These are phyloP conservation scores for Leccinum sublutescens DNA, from an alignment of 768 basidiomycete species.

Conservation along the genomic window DNA sequence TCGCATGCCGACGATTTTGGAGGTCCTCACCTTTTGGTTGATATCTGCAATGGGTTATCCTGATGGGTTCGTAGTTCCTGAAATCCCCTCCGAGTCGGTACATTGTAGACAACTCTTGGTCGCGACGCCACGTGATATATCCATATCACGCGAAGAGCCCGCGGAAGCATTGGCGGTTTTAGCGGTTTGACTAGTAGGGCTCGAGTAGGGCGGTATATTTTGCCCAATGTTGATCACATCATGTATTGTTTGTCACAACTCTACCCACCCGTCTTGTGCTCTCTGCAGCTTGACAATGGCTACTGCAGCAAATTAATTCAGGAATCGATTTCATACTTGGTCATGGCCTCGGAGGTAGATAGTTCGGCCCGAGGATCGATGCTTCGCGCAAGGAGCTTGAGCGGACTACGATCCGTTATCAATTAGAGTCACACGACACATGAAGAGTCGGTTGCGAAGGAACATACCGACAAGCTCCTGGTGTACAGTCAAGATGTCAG, in stretches of 20 bases:
- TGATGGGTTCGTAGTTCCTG: conserved; percentile 31
- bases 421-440: not conserved
- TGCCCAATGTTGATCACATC: not conserved
- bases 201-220: not conserved
- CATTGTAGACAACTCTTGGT: conserved; percentile 24
- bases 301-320: not conserved
- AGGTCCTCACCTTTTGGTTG: conserved; percentile 55
- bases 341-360: not conserved
- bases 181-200: conserved; percentile 7
- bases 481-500: not conserved
- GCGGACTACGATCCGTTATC: not conserved
- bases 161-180: conserved; percentile 20
- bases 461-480: not conserved
- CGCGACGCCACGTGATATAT: conserved; percentile 29
- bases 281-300: not conserved
- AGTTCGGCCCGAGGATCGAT: not conserved
- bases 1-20: conserved; percentile 46
- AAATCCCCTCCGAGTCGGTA: conserved; percentile 19
- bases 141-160: conserved; percentile 24
- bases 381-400: not conserved
- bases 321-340: not conserved
- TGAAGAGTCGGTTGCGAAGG: not conserved
- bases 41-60: conserved; percentile 47
- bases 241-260: not conserved
- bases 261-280: not conserved